Base-by-base conservation (phyloP, 2,329 filamentous ascomycete genomes). In the Monilinia fructigena region DNA sequence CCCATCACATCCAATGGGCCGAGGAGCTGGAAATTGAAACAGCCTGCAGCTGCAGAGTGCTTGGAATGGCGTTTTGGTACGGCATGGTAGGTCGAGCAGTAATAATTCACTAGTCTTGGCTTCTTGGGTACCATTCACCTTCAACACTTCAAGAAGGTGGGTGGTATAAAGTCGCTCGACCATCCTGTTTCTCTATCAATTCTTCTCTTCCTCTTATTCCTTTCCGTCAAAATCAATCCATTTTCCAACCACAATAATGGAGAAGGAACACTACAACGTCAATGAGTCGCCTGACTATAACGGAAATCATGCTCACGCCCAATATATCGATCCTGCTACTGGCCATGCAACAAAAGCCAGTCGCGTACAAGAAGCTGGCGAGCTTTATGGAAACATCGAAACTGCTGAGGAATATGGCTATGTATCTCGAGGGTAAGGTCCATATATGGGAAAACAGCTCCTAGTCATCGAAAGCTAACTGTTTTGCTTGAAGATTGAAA, bases 341-440 rank as follows among this genome's bases (percentile, higher is more conserved):
- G 72, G 71, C 3, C 60, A 73, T 12, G 75, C 75, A 48, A 68
- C 64, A 48, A 78, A 77, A 68, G 63, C 70, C 31, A 71, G 74
- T 45, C 72, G 70, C n/a, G 72, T 80, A 28, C 76, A 74, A 28
- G 83, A 85, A 74, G 83, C 82, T 52, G 79, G 79, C 53, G 83
- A 81, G 62, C 56, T 85, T 26, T 85, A 83, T 73, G 83, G 83
- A 55, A 79, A 83, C 69, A 71, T 82, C 50, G 76, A 80, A 63
- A 79, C 79, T 8, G 82, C 82, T 12, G 82, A 83, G 71, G 76
- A 82, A 68, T 81, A 80, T 73, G 81, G 82, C 48, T 83, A 84
- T 71, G 82, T 84, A 54, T 73, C 78, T 70, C 75, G 82, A 78
- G 82, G 81, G 78, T 80, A 74, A 63, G 77, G 75, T 20, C n/a